A percentile compares a stretch with the other conserved stretches of the same genome.
phyloP scores from a whole-genome alignment of 768 basidiomycete genomes.

The Amanita pseudoporphyria region DNA sequence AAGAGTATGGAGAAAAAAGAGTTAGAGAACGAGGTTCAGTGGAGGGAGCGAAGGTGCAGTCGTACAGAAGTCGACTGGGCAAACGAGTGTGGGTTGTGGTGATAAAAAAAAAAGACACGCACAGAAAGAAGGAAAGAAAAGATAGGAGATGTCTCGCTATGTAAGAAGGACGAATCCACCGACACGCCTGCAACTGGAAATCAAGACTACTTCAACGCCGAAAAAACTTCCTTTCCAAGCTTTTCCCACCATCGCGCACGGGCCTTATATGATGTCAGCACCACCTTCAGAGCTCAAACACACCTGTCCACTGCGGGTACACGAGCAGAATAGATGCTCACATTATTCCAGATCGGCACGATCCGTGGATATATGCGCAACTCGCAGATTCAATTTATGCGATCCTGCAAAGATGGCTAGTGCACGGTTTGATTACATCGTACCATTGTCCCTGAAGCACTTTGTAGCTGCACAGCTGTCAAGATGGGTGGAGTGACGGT shows the following conservation, averaged over 20 bases:
- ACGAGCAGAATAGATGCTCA: neutral
- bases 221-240: slow-evolving; percentile 6
- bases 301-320: neutral
- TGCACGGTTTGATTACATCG: too few species aligned
- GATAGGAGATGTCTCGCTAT: slow-evolving; percentile 10
- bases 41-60: slow-evolving; percentile 7
- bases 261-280: slow-evolving; percentile 6
- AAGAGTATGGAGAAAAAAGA: slow-evolving; percentile 35
- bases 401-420: too few species aligned
- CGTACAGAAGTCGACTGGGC: slow-evolving; percentile 9
- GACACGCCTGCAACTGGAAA: slow-evolving; percentile 3
- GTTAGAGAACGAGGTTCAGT: slow-evolving; percentile 23
- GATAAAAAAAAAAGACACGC: slow-evolving; percentile 23
- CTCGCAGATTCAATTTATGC: too few species aligned
- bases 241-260: slow-evolving; percentile 8
- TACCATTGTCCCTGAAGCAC: too few species aligned
- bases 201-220: neutral
- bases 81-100: slow-evolving; percentile 19
- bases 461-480: too few species aligned
- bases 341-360: neutral
- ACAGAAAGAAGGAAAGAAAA: slow-evolving; percentile 15
- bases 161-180: slow-evolving; percentile 6
- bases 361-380: neutral
- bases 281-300: neutral
- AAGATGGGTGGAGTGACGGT: too few species aligned